Conservation (phyloP, 163 green algal genomes). For the Dunaliella salina region DNA sequence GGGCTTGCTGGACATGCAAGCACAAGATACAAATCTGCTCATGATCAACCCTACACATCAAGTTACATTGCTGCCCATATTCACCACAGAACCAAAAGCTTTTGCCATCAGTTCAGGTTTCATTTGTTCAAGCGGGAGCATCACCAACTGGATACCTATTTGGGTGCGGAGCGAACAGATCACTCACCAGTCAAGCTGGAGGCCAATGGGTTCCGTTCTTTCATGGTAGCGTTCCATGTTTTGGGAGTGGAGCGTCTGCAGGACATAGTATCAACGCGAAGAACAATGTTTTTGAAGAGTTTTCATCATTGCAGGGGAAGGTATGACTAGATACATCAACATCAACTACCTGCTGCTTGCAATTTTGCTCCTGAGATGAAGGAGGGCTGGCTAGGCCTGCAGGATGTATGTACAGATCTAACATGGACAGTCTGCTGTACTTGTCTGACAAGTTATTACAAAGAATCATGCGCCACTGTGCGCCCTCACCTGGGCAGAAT, state of each 20-base stretch:
- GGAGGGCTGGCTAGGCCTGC: neutral
- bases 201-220: constrained; percentile 42
- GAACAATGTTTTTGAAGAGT: too few species aligned
- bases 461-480: neutral
- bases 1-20: too few species aligned
- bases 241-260: constrained; percentile 10
- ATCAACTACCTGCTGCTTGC: neutral
- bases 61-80: too few species aligned
- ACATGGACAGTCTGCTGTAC: neutral
- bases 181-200: constrained; percentile 41
- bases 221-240: constrained; percentile 32
- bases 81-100: too few species aligned
- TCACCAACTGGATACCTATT: too few species aligned
- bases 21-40: too few species aligned
- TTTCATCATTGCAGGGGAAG: neutral
- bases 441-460: too few species aligned
- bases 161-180: too few species aligned
- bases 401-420: neutral
- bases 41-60: too few species aligned
- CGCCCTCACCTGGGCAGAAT: neutral
- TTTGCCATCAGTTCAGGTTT: too few species aligned
- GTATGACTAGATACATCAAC: neutral
- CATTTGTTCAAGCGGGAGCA: too few species aligned
- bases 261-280: too few species aligned
- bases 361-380: neutral